These are phyloP conservation scores for Clonostachys rhizophaga DNA, from an alignment of 2,329 filamentous ascomycete genomes.

Conservation along the genomic window DNA sequence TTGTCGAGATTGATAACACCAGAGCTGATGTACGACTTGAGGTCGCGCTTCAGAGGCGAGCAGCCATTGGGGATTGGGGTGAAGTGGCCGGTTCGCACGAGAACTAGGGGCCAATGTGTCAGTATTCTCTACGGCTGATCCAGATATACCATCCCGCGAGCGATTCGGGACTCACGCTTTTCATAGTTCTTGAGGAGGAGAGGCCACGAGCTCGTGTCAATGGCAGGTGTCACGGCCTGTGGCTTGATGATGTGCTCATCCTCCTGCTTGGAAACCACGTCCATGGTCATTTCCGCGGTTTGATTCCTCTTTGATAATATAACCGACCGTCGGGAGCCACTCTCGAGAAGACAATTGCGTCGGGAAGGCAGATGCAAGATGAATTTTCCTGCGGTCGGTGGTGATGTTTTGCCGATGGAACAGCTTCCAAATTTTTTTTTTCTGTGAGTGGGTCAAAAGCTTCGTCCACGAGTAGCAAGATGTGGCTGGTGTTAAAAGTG, in stretches of 20 bases:
- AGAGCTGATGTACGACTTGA: conserved; percentile 95
- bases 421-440: too few relatives aligned
- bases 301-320: conserved; percentile 7
- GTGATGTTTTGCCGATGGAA: too few relatives aligned
- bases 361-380: not conserved
- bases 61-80: conserved; percentile 94
- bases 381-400: too few relatives aligned
- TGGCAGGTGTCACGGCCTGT: conserved; percentile 69
- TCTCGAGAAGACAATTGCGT: not conserved
- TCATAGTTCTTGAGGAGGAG: conserved; percentile 95
- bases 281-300: conserved; percentile 24
- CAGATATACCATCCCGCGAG: not conserved
- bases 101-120: conserved; percentile 48
- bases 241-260: conserved; percentile 90
- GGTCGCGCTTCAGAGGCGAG: conserved; percentile 84
- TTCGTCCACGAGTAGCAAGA: too few relatives aligned
- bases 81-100: conserved; percentile 92
- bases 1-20: conserved; percentile 89
- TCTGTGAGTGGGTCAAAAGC: too few relatives aligned
- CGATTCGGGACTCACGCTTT: conserved; percentile 59
- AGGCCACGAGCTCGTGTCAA: conserved; percentile 89
- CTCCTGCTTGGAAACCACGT: conserved; percentile 29
- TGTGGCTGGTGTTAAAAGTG: too few relatives aligned
- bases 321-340: not conserved
- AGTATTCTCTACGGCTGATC: conserved; percentile 12